phyloP scores from a whole-genome alignment of 192 early-diverging fungal genomes.

The Gonapodya prolifera region DNA sequence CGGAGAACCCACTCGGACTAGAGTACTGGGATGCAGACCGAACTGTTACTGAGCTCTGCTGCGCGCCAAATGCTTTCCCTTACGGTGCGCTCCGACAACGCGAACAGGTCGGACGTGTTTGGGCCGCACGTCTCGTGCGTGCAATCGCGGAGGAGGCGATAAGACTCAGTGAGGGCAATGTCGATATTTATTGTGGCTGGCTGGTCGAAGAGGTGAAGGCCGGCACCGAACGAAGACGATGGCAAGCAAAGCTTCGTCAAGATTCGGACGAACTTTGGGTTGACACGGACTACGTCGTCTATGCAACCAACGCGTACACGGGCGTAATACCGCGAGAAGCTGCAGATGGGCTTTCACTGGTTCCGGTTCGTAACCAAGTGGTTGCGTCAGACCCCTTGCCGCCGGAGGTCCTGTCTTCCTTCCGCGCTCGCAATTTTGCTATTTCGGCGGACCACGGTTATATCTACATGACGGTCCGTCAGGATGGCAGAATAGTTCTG shows the following conservation, averaged over 20 bases:
- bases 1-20: background rate
- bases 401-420: background rate
- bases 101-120: background rate
- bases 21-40: background rate
- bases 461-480: slow-evolving; percentile 27
- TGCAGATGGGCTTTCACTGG: slow-evolving; percentile 14
- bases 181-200: background rate
- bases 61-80: background rate
- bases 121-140: background rate
- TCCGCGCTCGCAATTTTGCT: background rate
- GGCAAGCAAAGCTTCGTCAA: background rate
- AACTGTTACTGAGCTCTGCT: background rate
- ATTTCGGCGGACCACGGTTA: slow-evolving; percentile 20
- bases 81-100: background rate
- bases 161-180: background rate
- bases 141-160: background rate
- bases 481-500: slow-evolving; percentile 28
- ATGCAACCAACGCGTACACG: slow-evolving; percentile 34
- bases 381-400: slow-evolving; percentile 20
- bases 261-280: background rate
- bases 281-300: slow-evolving; percentile 13
- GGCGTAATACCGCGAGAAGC: background rate
- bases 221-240: background rate
- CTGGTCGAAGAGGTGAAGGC: background rate
- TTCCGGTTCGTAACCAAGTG: slow-evolving; percentile 37